phyloP scores from a whole-genome alignment of 208 protist species.

The Wallacemonas sp. region DNA sequence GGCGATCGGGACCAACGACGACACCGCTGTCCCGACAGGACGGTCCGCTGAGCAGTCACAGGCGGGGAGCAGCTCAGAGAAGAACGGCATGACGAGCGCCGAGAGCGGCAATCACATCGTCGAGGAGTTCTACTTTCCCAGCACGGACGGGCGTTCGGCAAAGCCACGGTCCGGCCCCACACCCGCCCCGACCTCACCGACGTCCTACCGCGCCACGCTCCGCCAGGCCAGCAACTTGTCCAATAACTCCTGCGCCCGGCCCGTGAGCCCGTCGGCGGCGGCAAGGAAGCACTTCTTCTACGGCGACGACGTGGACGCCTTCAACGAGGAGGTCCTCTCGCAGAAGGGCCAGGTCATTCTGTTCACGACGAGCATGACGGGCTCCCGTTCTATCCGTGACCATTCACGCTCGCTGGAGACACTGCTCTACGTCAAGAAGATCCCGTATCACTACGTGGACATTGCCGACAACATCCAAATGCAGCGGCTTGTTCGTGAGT shows the following conservation, averaged over 20 bases:
- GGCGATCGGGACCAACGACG: background rate
- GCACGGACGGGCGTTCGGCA: background rate
- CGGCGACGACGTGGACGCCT: constrained; percentile 36
- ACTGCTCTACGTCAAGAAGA: constrained; percentile 62
- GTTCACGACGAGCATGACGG: constrained; percentile 74
- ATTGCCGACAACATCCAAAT: constrained; percentile 59
- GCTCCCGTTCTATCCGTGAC: constrained; percentile 47
- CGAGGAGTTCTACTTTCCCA: constrained; percentile 7
- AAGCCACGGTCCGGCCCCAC: background rate
- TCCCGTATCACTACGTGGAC: constrained; percentile 64
- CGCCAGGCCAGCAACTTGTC: background rate
- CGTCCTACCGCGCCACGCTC: background rate
- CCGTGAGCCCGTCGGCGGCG: constrained; percentile 9
- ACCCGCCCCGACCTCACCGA: constrained; percentile 1
- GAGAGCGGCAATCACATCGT: background rate
- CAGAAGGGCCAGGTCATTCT: constrained; percentile 45
- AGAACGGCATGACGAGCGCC: background rate
- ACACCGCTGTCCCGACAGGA: too few relatives aligned
- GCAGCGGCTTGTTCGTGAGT: constrained; percentile 33
- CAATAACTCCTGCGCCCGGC: background rate
- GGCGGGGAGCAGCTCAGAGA: constrained; percentile 10
- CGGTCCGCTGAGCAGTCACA: too few relatives aligned
- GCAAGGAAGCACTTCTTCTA: constrained; percentile 43
- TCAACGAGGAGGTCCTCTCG: constrained; percentile 25
- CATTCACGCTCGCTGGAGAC: constrained; percentile 52